Evolutionary conservation across 2,329 filamentous ascomycete species (phyloP).

Genomic region (Arachnopeziza araneosa): DNA sequence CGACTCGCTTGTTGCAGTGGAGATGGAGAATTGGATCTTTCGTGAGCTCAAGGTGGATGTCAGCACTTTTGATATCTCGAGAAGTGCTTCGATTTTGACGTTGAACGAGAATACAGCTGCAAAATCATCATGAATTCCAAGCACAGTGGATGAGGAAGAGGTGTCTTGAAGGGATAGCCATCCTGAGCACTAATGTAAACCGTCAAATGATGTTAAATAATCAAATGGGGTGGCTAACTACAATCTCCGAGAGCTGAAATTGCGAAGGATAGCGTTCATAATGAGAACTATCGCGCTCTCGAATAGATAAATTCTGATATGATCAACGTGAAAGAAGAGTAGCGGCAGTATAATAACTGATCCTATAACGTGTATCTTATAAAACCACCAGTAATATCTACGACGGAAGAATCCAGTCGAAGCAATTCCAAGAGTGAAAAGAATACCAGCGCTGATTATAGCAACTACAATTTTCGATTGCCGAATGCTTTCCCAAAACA

Average conservation of each 20-base stretch:
- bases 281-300: constrained; percentile 46
- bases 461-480: constrained; percentile 43
- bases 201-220: too few species aligned
- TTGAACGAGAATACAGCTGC: neutral
- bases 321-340: constrained; percentile 52
- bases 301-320: constrained; percentile 44
- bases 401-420: constrained; percentile 46
- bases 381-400: constrained; percentile 58
- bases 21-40: constrained; percentile 45
- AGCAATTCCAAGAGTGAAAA: constrained; percentile 41
- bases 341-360: constrained; percentile 43
- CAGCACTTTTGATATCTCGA: constrained; percentile 7
- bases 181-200: too few species aligned
- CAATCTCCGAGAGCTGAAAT: too few species aligned
- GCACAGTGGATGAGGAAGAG: neutral
- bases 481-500: constrained; percentile 41
- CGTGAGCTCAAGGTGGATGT: constrained; percentile 38
- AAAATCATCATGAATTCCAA: neutral
- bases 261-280: constrained; percentile 46
- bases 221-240: too few species aligned
- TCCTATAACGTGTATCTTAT: constrained; percentile 49
- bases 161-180: too few species aligned
- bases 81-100: neutral
- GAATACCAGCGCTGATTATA: constrained; percentile 45
- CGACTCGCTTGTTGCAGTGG: constrained; percentile 50